phyloP scores from a whole-genome alignment of 371 early-diverging fungal species.

The Nosema bombycis region DNA sequence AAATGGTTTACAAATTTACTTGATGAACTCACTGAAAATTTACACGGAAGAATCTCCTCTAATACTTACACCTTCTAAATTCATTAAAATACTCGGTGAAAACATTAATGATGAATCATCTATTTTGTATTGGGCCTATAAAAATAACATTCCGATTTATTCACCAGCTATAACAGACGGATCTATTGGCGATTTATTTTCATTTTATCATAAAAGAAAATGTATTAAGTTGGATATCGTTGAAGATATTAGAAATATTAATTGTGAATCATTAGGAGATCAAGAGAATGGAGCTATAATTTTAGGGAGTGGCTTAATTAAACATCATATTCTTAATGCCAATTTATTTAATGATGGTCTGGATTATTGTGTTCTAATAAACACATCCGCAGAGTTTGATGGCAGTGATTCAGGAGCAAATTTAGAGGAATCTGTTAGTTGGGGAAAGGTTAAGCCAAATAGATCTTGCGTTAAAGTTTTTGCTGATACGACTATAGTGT shows the following conservation, averaged over 20 bases:
- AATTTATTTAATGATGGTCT: conserved; percentile 93
- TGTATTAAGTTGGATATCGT: conserved; percentile 86
- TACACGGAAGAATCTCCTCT: conserved; percentile 56
- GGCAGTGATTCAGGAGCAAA: conserved; percentile 96
- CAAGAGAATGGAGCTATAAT: conserved; percentile 91
- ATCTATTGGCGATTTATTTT: conserved; percentile 94
- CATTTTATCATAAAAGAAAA: conserved; percentile 71
- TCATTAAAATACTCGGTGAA: conserved; percentile 86
- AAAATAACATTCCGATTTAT: conserved; percentile 89
- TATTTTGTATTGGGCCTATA: conserved; percentile 84
- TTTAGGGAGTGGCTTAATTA: conserved; percentile 92
- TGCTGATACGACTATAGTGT: conserved; percentile 87
- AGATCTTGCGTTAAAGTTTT: conserved; percentile 84
- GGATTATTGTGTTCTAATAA: conserved; percentile 91
- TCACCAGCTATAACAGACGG: conserved; percentile 97
- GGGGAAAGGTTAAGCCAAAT: conserved; percentile 90
- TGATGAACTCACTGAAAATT: conserved; percentile 70
- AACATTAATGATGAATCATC: conserved; percentile 83
- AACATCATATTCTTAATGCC: conserved; percentile 98
- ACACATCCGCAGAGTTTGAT: conserved; percentile 95
- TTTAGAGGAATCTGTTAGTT: conserved; percentile 93
- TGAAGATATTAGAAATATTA: conserved; percentile 83
- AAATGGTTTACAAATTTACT: conserved; percentile 88
- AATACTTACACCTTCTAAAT: conserved; percentile 81
- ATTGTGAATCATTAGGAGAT: conserved; percentile 81